Percentiles rank a stretch among this genome's conserved stretches.
phyloP scores from a whole-genome alignment of 257 asterid genomes.

The Paraleonurus japonicus region DNA sequence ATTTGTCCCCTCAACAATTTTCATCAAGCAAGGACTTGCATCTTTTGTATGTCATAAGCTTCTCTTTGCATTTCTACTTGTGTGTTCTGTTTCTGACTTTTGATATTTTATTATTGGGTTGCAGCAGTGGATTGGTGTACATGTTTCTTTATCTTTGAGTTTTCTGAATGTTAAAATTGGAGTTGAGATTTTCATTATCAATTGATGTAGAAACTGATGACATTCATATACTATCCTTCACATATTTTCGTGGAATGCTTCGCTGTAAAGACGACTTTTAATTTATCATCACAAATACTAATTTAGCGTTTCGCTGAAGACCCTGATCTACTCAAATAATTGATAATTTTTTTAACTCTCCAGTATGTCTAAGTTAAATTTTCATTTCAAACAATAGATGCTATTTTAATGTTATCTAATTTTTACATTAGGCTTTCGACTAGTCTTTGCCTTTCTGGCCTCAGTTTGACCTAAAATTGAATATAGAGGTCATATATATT shows the following conservation, averaged over 20 bases:
- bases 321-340: not conserved
- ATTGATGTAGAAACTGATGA: not conserved
- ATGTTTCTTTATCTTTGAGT: not conserved
- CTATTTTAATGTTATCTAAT: not conserved
- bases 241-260: too few species aligned
- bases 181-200: not conserved
- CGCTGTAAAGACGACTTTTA: not conserved
- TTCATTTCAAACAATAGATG: not conserved
- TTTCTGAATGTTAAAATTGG: slow-evolving; percentile 8
- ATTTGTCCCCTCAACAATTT: slow-evolving; percentile 73
- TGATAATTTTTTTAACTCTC: not conserved
- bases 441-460: not conserved
- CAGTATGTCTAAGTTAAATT: not conserved
- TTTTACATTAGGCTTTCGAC: not conserved
- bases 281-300: not conserved
- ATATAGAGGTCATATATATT: not conserved
- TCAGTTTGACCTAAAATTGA: not conserved
- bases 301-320: not conserved
- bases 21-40: slow-evolving; percentile 85
- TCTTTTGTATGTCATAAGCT: slow-evolving; percentile 64
- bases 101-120: slow-evolving; percentile 1
- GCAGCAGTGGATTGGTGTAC: not conserved
- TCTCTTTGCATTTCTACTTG: slow-evolving; percentile 7
- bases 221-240: not conserved
- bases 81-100: too few species aligned